Conservation (phyloP, 208 protist species). For the Entamoeba histolytica region DNA sequence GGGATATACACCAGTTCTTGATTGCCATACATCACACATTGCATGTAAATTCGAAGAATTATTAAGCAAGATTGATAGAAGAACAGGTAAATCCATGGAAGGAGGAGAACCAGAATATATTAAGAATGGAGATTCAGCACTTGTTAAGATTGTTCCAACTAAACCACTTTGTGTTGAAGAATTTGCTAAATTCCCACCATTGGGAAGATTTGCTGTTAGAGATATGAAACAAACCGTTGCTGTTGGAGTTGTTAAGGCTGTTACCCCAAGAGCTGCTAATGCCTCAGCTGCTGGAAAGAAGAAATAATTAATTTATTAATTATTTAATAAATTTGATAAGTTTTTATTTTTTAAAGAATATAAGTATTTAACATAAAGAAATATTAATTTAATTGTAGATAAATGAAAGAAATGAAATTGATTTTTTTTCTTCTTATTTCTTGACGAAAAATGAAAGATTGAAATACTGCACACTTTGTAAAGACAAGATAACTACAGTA, state of each 20-base stretch:
- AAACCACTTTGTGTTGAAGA: slow-evolving; percentile 63
- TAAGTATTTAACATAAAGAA: no score
- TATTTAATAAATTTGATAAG: no score
- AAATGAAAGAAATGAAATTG: no score
- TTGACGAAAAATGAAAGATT: no score
- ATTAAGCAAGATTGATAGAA: slow-evolving; percentile 23
- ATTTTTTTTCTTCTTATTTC: no score
- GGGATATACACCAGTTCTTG: slow-evolving; percentile 34
- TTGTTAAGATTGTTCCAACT: slow-evolving; percentile 18
- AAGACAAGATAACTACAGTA: no score
- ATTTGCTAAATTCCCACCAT: slow-evolving; percentile 65
- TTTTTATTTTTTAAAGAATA: no score
- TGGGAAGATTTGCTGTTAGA: slow-evolving; percentile 74
- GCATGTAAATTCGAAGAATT: slow-evolving; percentile 31
- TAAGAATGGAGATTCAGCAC: slow-evolving; percentile 15
- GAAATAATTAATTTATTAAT: no score
- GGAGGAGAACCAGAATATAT: slow-evolving; percentile 25
- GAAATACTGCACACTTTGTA: no score
- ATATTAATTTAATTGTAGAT: no score
- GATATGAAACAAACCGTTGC: slow-evolving; percentile 69
- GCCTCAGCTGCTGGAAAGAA: no score
- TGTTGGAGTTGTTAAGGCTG: slow-evolving; percentile 67
- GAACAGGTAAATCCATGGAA: slow-evolving; percentile 13
- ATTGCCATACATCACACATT: slow-evolving; percentile 39
- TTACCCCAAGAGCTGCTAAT: background rate